Evolutionary conservation across 2,329 filamentous ascomycete species (phyloP).

Genomic region (Verticillium alfalfae): DNA sequence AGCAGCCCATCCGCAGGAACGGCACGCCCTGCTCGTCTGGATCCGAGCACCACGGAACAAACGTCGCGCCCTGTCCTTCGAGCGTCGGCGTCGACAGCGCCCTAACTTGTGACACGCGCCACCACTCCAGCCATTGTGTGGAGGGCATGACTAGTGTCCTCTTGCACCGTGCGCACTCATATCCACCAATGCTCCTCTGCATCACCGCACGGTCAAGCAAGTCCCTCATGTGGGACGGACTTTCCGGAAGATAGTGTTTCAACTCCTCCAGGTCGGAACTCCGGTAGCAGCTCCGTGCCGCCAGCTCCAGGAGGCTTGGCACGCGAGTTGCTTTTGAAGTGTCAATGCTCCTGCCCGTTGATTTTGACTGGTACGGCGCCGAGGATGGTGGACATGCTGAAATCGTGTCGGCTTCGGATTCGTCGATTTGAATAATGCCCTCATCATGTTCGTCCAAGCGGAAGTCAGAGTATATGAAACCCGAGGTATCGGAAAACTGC

Average conservation of each 20-base stretch:
- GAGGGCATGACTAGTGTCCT: constrained; percentile 43
- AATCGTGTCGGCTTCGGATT: background rate
- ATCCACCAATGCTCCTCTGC: constrained; percentile 41
- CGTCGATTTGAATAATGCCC: constrained; percentile 11
- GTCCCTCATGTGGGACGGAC: constrained; percentile 30
- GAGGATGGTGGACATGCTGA: constrained; percentile 6
- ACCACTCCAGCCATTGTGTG: constrained; percentile 61
- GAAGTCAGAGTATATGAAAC: constrained; percentile 15
- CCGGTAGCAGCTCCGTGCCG: constrained; percentile 39
- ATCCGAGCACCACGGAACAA: constrained; percentile 20
- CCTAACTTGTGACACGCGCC: constrained; percentile 26
- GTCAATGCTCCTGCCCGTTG: constrained; percentile 1
- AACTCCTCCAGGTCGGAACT: constrained; percentile 37
- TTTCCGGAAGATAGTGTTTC: constrained; percentile 33
- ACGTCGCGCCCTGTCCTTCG: constrained; percentile 5
- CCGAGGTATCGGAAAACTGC: constrained; percentile 19
- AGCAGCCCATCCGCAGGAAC: constrained; percentile 43
- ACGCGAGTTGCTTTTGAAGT: constrained; percentile 24
- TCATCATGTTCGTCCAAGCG: constrained; percentile 6
- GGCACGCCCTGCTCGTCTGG: constrained; percentile 33
- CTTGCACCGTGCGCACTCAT: constrained; percentile 46
- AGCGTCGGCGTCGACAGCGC: constrained; percentile 1
- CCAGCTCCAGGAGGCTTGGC: constrained; percentile 45
- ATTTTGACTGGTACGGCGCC: constrained; percentile 9
- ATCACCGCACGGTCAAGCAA: constrained; percentile 31